Conservation (phyloP, 768 basidiomycete species). For the Boletus insuetus region DNA sequence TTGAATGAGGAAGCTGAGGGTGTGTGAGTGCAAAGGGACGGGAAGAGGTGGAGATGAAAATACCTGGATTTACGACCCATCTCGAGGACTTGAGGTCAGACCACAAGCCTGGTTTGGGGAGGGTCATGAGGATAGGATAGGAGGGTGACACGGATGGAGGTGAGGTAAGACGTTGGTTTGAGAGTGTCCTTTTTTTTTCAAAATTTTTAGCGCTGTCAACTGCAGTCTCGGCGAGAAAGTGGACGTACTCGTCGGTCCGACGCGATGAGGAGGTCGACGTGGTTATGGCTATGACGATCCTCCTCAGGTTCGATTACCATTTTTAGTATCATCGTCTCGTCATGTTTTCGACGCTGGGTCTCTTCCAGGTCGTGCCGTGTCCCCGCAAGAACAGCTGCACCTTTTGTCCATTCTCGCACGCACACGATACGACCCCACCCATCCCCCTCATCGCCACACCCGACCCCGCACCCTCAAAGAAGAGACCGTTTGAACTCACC, state of each 20-base stretch:
- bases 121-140: slow-evolving; percentile 1
- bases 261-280: too few relatives aligned
- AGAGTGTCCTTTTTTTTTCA: too few relatives aligned
- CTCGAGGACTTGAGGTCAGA: slow-evolving; percentile 49
- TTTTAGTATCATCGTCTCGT: not conserved
- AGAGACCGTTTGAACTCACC: slow-evolving; percentile 41
- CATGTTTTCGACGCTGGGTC: slow-evolving; percentile 64
- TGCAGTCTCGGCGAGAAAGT: not conserved
- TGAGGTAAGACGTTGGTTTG: too few relatives aligned
- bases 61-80: slow-evolving; percentile 78
- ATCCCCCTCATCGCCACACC: slow-evolving; percentile 16
- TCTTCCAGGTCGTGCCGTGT: slow-evolving; percentile 60
- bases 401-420: slow-evolving; percentile 70
- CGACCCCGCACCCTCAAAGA: slow-evolving; percentile 34
- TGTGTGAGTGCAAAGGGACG: not conserved
- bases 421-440: slow-evolving; percentile 23
- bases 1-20: slow-evolving; percentile 60
- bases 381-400: slow-evolving; percentile 51
- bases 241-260: not conserved
- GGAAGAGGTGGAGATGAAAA: not conserved
- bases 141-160: too few relatives aligned
- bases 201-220: too few relatives aligned
- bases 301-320: too few relatives aligned
- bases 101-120: slow-evolving; percentile 35
- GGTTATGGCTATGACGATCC: too few relatives aligned